phyloP scores from a whole-genome alignment of 139 green algal genomes.

The Coccomyxa sp. region DNA sequence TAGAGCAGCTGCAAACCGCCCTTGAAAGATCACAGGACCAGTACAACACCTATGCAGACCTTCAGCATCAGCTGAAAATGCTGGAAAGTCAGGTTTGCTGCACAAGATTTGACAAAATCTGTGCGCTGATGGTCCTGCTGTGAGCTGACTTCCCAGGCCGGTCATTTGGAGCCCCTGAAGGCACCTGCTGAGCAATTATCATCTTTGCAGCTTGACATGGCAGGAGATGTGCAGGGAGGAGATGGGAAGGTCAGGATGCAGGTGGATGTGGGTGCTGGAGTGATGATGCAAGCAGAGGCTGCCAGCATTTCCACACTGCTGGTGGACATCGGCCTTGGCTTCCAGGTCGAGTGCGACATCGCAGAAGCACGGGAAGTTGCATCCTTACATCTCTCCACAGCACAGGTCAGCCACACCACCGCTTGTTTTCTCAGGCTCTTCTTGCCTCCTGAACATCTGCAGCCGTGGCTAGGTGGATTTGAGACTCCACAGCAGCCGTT shows the following conservation, averaged over 20 bases:
- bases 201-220: not conserved
- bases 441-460: too few relatives aligned
- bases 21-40: not conserved
- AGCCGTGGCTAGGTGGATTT: too few relatives aligned
- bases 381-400: slow-evolving; percentile 1
- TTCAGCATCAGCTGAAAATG: too few relatives aligned
- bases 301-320: slow-evolving; percentile 33
- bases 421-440: too few relatives aligned
- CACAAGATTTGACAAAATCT: not conserved
- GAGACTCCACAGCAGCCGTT: too few relatives aligned
- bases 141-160: not conserved
- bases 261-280: slow-evolving; percentile 34
- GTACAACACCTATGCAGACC: not conserved
- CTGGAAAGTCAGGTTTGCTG: not conserved
- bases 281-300: slow-evolving; percentile 28
- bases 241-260: not conserved
- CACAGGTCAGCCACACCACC: slow-evolving; percentile 5
- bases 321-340: slow-evolving; percentile 43
- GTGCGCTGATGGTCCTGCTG: not conserved
- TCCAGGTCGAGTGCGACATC: slow-evolving; percentile 31
- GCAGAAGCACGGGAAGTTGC: slow-evolving; percentile 15
- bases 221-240: not conserved
- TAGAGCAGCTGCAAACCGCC: not conserved
- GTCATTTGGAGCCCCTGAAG: not conserved
- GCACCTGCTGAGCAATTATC: not conserved